These are phyloP conservation scores for Rhypophila decipiens DNA, from an alignment of 495 filamentous ascomycete species.

Conservation along the genomic window DNA sequence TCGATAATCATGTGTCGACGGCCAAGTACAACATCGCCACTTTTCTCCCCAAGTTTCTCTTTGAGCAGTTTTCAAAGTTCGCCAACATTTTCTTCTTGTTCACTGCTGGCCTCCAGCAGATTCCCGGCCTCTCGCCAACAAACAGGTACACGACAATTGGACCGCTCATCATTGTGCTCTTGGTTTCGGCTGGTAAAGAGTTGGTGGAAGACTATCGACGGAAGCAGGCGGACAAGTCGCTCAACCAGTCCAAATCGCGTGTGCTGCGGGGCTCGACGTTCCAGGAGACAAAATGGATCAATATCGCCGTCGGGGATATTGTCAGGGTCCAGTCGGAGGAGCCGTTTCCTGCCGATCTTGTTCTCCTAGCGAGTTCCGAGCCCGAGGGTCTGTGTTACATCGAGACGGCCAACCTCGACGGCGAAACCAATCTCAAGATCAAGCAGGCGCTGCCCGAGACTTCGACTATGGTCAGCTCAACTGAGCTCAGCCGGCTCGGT, in stretches of 20 bases:
- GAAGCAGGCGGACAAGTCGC: slow-evolving; percentile 74
- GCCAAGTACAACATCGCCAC: slow-evolving; percentile 95
- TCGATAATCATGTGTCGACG: slow-evolving; percentile 95
- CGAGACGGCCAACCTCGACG: slow-evolving; percentile 96
- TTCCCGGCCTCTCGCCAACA: slow-evolving; percentile 89
- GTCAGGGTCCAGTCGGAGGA: slow-evolving; percentile 93
- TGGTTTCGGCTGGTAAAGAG: slow-evolving; percentile 93
- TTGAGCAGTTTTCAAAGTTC: slow-evolving; percentile 98
- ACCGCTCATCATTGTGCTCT: slow-evolving; percentile 78
- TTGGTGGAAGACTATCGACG: slow-evolving; percentile 90
- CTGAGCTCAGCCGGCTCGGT: slow-evolving; percentile 77
- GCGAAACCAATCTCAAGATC: slow-evolving; percentile 98
- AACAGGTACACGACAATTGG: slow-evolving; percentile 95
- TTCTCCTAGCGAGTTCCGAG: slow-evolving; percentile 88
- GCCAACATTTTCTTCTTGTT: slow-evolving; percentile 99
- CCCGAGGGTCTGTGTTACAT: slow-evolving; percentile 98
- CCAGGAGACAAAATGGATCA: slow-evolving; percentile 84
- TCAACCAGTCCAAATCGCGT: slow-evolving; percentile 84
- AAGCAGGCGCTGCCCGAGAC: slow-evolving; percentile 98
- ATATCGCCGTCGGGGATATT: slow-evolving; percentile 89
- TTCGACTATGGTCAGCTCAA: slow-evolving; percentile 74
- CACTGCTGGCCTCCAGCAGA: slow-evolving; percentile 91
- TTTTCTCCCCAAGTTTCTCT: slow-evolving; percentile 96
- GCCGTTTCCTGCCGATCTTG: slow-evolving; percentile 91
- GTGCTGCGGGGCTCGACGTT: slow-evolving; percentile 82